Evolutionary conservation across 805 yeast genomes (phyloP).

Genomic region (Metschnikowia koreensis): DNA sequence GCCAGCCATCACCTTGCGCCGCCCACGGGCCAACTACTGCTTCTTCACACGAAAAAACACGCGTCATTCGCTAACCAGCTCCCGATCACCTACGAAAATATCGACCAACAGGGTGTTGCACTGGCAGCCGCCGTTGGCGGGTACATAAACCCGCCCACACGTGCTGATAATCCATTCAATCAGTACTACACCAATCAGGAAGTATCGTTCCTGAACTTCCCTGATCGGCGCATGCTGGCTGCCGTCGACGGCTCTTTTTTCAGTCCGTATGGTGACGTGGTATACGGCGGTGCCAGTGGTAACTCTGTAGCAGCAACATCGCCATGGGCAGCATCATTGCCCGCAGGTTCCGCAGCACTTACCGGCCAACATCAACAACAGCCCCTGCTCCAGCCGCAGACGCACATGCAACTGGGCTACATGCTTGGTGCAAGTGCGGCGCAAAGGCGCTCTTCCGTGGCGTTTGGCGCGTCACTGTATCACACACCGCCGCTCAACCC

Average conservation of each 20-base stretch:
- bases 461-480: constrained; percentile 24
- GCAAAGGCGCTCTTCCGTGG: constrained; percentile 19
- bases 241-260: constrained; percentile 32
- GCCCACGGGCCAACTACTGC: constrained; percentile 20
- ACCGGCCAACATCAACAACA: not conserved
- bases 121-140: constrained; percentile 12
- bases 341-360: not conserved
- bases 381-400: not conserved
- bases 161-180: constrained; percentile 46
- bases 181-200: constrained; percentile 42
- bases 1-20: constrained; percentile 2
- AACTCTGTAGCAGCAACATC: too few species aligned
- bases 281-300: not conserved
- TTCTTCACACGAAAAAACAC: constrained; percentile 27
- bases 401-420: constrained; percentile 1
- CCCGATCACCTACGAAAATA: constrained; percentile 51
- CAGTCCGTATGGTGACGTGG: constrained; percentile 18
- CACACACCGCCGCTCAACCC: constrained; percentile 15
- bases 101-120: constrained; percentile 21
- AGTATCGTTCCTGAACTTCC: constrained; percentile 25
- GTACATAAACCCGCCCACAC: constrained; percentile 41
- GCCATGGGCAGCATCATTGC: not conserved
- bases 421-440: constrained; percentile 1
- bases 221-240: constrained; percentile 39
- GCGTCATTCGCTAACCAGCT: constrained; percentile 43